phyloP scores from a whole-genome alignment of 176 grass and related monocot species.

The Paspalum notatum region DNA sequence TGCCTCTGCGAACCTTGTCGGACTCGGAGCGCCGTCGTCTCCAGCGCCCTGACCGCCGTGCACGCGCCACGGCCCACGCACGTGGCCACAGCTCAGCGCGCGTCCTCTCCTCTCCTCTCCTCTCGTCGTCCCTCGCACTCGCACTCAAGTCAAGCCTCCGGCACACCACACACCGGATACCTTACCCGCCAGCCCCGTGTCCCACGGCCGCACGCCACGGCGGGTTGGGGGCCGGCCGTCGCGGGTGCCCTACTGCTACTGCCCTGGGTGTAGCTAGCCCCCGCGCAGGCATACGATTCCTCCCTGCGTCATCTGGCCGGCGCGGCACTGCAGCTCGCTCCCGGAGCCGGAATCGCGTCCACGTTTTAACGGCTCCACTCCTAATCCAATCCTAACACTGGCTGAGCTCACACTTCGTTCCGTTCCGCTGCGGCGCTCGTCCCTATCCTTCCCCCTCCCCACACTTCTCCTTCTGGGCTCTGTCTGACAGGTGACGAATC shows the following conservation, averaged over 20 bases:
- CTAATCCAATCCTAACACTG: neutral
- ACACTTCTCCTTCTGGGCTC: slow-evolving; percentile 23
- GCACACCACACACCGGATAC: slow-evolving; percentile 24
- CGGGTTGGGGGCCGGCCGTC: neutral
- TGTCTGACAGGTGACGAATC: slow-evolving; percentile 29
- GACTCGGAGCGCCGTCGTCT: neutral
- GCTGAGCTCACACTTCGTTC: neutral
- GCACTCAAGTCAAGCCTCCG: neutral
- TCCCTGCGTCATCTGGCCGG: slow-evolving; percentile 8
- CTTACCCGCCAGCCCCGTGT: slow-evolving; percentile 19
- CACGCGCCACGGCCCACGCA: slow-evolving; percentile 11
- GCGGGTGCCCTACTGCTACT: neutral
- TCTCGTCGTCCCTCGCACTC: neutral
- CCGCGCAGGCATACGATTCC: slow-evolving; percentile 30
- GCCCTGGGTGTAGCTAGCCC: neutral
- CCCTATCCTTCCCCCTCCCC: neutral
- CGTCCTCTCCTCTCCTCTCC: neutral
- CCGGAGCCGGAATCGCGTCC: neutral
- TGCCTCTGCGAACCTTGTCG: slow-evolving; percentile 28
- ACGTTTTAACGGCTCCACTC: slow-evolving; percentile 8
- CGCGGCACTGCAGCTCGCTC: no score
- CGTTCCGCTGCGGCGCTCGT: neutral
- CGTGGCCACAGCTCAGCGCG: slow-evolving; percentile 42
- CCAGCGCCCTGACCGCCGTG: neutral
- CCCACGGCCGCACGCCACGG: slow-evolving; percentile 18